A percentile compares a stretch with the other conserved stretches of the same genome.
Conservation (phyloP, 345 rosid species). For the Eucalyptus leucophloia region DNA sequence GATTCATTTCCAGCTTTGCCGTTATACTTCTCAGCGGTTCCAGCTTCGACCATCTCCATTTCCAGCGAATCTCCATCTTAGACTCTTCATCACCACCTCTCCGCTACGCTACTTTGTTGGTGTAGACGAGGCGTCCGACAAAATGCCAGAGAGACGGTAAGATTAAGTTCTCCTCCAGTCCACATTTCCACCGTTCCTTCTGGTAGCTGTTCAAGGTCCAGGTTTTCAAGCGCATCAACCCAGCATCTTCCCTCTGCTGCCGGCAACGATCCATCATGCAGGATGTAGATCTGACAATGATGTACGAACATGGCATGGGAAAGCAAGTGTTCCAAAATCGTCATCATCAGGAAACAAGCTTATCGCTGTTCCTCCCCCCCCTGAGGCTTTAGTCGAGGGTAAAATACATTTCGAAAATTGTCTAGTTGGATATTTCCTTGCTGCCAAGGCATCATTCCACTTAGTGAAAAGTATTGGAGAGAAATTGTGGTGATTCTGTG, state of each 20-base stretch:
- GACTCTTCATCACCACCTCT: neutral
- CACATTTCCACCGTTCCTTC: neutral
- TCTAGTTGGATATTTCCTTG: neutral
- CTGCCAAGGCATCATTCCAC: neutral
- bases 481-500: neutral
- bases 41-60: neutral
- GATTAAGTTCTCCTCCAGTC: neutral
- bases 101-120: neutral
- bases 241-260: neutral
- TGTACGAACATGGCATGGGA: neutral
- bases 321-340: neutral
- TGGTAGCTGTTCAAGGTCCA: neutral
- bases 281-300: accelerated
- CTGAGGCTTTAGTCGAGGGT: neutral
- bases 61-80: neutral
- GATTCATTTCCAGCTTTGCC: neutral
- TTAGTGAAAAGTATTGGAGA: neutral
- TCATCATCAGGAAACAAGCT: neutral
- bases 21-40: neutral
- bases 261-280: neutral
- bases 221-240: neutral
- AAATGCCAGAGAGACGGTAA: neutral
- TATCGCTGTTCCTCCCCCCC: neutral
- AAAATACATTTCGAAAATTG: accelerated
- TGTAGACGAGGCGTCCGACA: neutral